Conservation (phyloP, 768 basidiomycete genomes). For the Lentinula sp. region DNA sequence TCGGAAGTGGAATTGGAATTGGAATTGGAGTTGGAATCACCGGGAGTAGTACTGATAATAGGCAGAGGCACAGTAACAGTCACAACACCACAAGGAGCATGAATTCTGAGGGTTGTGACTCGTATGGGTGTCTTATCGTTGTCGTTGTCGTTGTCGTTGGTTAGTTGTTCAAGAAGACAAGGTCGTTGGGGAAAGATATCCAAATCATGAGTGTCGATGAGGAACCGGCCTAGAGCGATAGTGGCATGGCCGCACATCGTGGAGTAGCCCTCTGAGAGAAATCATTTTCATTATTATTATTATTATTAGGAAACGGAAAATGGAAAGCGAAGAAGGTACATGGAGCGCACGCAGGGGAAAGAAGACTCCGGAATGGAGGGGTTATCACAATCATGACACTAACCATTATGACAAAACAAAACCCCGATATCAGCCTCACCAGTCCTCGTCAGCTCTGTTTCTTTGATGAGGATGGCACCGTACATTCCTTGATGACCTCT, state of each 20-base stretch:
- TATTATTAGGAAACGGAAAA: too few relatives aligned
- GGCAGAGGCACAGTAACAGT: slow-evolving; percentile 22
- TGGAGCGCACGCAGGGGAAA: neutral
- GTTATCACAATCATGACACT: neutral
- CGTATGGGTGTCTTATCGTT: neutral
- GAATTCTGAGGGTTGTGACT: slow-evolving; percentile 18
- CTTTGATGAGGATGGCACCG: slow-evolving; percentile 28
- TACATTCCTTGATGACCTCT: slow-evolving; percentile 35
- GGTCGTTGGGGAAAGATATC: slow-evolving; percentile 23
- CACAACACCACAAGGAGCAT: slow-evolving; percentile 33
- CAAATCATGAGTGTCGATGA: slow-evolving; percentile 29
- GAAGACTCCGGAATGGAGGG: too few relatives aligned
- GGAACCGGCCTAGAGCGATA: slow-evolving; percentile 32
- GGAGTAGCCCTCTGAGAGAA: slow-evolving; percentile 28
- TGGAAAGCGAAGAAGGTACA: neutral
- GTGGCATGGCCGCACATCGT: slow-evolving; percentile 39
- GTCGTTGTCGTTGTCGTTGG: too few relatives aligned
- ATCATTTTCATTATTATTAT: neutral
- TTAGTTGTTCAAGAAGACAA: slow-evolving; percentile 13
- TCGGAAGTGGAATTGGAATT: too few relatives aligned
- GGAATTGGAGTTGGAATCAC: too few relatives aligned
- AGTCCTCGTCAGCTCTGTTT: slow-evolving; percentile 25
- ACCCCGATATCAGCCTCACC: slow-evolving; percentile 34
- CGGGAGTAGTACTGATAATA: slow-evolving; percentile 11
- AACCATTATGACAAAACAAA: slow-evolving; percentile 36